These are phyloP conservation scores for Trametes pubescens DNA, from an alignment of 1,284 basidiomycete species.

Conservation along the genomic window DNA sequence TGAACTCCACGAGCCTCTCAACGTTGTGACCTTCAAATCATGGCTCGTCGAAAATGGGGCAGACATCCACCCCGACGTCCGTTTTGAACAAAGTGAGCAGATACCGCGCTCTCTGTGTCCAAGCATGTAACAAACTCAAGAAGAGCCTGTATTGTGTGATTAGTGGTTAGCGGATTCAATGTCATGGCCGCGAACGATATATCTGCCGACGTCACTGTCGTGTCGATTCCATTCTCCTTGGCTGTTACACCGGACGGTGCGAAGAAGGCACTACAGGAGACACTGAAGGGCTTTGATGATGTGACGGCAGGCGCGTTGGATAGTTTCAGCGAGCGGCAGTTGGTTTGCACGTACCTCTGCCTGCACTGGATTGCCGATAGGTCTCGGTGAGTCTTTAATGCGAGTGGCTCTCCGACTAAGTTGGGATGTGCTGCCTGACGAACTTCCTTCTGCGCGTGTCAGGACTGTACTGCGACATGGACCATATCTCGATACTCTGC, in stretches of 20 bases:
- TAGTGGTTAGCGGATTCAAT: conserved; percentile 63
- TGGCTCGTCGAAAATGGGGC: conserved; percentile 63
- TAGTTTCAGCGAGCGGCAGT: conserved; percentile 73
- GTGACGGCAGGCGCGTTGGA: conserved; percentile 38
- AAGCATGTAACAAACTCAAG: conserved; percentile 28
- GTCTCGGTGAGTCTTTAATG: conserved; percentile 33
- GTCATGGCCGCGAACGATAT: conserved; percentile 62
- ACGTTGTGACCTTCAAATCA: conserved; percentile 44
- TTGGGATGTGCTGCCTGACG: background rate
- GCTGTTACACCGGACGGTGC: conserved; percentile 71
- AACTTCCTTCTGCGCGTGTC: conserved; percentile 23
- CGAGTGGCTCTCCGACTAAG: background rate
- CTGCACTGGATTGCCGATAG: conserved; percentile 70
- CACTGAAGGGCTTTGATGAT: conserved; percentile 44
- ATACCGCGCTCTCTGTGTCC: conserved; percentile 12
- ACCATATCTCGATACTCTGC: conserved; percentile 76
- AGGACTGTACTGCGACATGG: conserved; percentile 53
- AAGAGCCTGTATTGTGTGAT: conserved; percentile 18
- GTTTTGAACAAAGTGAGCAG: conserved; percentile 53
- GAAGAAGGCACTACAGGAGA: conserved; percentile 49
- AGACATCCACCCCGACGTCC: conserved; percentile 53
- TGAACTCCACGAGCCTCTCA: conserved; percentile 17
- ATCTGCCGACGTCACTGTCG: conserved; percentile 60
- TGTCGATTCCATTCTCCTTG: conserved; percentile 79
- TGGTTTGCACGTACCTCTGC: conserved; percentile 74